Conservation (phyloP, 139 green algal genomes). For the Coelastrella sp. region DNA sequence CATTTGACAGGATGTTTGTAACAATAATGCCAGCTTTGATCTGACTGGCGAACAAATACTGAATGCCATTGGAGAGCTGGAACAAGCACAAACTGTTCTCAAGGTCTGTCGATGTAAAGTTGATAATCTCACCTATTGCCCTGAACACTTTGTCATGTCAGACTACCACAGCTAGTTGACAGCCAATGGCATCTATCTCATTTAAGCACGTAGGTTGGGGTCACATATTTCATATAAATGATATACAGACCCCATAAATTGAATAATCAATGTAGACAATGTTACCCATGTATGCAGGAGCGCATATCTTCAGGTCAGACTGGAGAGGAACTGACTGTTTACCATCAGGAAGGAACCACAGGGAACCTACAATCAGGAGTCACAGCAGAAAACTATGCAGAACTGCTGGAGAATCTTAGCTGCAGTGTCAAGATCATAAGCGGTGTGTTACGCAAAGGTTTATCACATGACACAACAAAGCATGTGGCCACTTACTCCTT, state of each 20-base stretch:
- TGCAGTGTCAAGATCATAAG: slow-evolving; percentile 17
- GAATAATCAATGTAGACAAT: too few relatives aligned
- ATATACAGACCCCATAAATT: too few relatives aligned
- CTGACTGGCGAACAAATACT: slow-evolving; percentile 73
- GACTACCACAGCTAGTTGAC: too few relatives aligned
- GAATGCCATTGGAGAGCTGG: slow-evolving; percentile 70
- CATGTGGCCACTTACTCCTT: too few relatives aligned
- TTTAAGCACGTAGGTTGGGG: too few relatives aligned
- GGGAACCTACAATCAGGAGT: too few relatives aligned
- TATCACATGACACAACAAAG: too few relatives aligned
- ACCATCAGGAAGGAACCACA: background rate
- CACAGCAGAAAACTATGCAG: background rate
- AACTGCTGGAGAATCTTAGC: slow-evolving; percentile 23
- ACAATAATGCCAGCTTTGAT: slow-evolving; percentile 89
- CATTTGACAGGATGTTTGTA: slow-evolving; percentile 77
- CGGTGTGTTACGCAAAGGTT: background rate
- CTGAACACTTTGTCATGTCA: too few relatives aligned
- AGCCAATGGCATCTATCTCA: too few relatives aligned
- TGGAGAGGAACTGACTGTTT: background rate
- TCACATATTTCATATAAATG: too few relatives aligned
- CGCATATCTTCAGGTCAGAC: slow-evolving; percentile 7
- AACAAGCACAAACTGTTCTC: slow-evolving; percentile 57
- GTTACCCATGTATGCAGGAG: background rate
- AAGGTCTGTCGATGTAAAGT: background rate
- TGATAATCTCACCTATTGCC: too few relatives aligned